Conservation (phyloP, 371 early-diverging fungal genomes). For the Apophysomyces elegans region DNA sequence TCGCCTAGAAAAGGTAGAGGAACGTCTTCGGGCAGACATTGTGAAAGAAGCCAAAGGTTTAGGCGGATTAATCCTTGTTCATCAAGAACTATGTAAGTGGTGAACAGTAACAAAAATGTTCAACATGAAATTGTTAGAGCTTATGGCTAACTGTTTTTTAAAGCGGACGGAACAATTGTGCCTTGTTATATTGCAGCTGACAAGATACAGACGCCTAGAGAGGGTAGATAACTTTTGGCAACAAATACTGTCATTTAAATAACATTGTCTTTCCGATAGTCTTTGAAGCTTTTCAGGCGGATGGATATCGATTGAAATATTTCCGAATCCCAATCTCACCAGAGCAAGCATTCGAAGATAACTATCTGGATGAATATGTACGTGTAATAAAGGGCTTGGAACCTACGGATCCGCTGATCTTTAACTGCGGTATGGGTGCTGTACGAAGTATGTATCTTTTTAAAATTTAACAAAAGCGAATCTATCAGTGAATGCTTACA, state of each 20-base stretch:
- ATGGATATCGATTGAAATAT: constrained; percentile 58
- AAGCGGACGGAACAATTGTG: constrained; percentile 59
- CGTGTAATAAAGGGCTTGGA: constrained; percentile 49
- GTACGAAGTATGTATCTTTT: constrained; percentile 62
- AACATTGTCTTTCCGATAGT: constrained; percentile 30
- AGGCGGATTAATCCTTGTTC: constrained; percentile 67
- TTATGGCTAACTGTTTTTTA: not conserved
- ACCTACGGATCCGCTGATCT: constrained; percentile 65
- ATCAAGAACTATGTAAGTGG: constrained; percentile 62
- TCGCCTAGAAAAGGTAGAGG: constrained; percentile 74
- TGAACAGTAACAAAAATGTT: too few species aligned
- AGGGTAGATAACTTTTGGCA: constrained; percentile 36
- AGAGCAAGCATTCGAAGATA: constrained; percentile 71
- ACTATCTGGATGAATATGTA: constrained; percentile 73
- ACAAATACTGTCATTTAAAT: not conserved
- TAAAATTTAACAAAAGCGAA: not conserved
- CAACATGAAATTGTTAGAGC: too few species aligned
- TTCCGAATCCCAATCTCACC: constrained; percentile 71
- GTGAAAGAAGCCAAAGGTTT: constrained; percentile 57
- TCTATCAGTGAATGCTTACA: not conserved
- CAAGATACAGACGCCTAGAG: constrained; percentile 64
- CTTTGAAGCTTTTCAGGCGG: constrained; percentile 47
- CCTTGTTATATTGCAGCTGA: constrained; percentile 71
- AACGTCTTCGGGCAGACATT: constrained; percentile 70
- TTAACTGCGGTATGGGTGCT: constrained; percentile 77